phyloP scores from a whole-genome alignment of 2,329 filamentous ascomycete genomes.

The Trichoderma sp. region DNA sequence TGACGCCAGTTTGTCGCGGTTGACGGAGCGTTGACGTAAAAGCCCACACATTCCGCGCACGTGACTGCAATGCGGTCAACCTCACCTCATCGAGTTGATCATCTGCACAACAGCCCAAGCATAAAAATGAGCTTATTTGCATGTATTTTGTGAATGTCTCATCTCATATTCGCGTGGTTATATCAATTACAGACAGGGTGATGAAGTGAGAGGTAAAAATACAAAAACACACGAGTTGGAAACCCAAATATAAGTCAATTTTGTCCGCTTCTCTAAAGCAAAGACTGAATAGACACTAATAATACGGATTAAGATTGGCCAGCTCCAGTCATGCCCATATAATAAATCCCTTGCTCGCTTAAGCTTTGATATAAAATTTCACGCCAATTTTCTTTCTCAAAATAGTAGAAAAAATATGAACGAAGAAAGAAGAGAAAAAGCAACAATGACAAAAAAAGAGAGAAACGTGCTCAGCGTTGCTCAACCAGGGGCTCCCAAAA shows the following conservation, averaged over 20 bases:
- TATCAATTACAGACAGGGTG: neutral
- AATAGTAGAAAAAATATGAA: neutral
- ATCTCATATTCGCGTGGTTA: neutral
- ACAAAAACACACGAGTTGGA: neutral
- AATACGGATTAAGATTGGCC: conserved; percentile 7
- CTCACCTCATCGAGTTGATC: neutral
- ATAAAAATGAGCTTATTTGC: neutral
- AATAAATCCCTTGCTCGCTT: conserved; percentile 3
- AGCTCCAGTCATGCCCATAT: conserved; percentile 1
- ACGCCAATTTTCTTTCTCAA: neutral
- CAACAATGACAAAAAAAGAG: neutral
- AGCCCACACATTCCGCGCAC: neutral
- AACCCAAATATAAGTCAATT: neutral
- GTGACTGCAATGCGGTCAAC: neutral
- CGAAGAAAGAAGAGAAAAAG: neutral
- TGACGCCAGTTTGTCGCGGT: neutral
- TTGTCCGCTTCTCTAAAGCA: neutral
- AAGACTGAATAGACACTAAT: neutral
- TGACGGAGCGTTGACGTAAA: conserved; percentile 5
- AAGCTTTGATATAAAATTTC: neutral
- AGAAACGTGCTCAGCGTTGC: conserved; percentile 3
- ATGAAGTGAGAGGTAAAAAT: neutral
- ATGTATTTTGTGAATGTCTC: neutral
- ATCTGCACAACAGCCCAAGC: neutral
- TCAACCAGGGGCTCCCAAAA: conserved; percentile 1